Evolutionary conservation across 73 alveolate genomes (phyloP).

Genomic region (Symbiodinium pilosum): DNA sequence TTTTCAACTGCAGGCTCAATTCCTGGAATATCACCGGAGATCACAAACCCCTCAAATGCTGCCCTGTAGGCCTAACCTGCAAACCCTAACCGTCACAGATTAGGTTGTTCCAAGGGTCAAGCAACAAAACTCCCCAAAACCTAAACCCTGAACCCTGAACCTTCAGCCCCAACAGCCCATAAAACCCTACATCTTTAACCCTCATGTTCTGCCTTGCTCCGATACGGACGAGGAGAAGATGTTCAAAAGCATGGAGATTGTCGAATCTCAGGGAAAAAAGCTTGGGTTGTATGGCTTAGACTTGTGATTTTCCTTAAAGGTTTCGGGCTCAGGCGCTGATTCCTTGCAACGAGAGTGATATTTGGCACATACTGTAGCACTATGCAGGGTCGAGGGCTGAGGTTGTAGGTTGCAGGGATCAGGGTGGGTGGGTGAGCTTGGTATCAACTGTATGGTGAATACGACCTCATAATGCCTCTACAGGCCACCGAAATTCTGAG

Average conservation of each 20-base stretch:
- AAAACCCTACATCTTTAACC: not conserved
- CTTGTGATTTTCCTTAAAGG: not conserved
- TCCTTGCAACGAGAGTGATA: no score
- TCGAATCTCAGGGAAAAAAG: not conserved
- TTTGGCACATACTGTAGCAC: no score
- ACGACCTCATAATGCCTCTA: no score
- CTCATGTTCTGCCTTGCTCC: not conserved
- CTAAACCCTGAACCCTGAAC: not conserved
- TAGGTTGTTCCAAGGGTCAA: no score
- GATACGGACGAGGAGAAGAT: slow-evolving; percentile 70
- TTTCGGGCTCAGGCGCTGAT: not conserved
- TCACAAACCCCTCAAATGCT: no score
- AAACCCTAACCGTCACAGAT: no score
- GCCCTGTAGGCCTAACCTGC: no score
- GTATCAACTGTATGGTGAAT: no score
- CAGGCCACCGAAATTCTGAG: no score
- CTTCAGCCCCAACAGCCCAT: no score
- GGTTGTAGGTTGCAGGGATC: not conserved
- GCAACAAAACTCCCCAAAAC: not conserved
- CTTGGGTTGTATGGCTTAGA: not conserved
- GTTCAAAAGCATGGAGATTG: slow-evolving; percentile 69
- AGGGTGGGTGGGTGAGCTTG: not conserved
- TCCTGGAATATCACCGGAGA: no score
- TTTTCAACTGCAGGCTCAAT: no score
- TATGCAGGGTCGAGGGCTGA: not conserved